Evolutionary conservation across 2,329 filamentous ascomycete genomes (phyloP), one percentile per base, ranked within the genome.

Genomic region (Lasiodiplodia sp.): DNA sequence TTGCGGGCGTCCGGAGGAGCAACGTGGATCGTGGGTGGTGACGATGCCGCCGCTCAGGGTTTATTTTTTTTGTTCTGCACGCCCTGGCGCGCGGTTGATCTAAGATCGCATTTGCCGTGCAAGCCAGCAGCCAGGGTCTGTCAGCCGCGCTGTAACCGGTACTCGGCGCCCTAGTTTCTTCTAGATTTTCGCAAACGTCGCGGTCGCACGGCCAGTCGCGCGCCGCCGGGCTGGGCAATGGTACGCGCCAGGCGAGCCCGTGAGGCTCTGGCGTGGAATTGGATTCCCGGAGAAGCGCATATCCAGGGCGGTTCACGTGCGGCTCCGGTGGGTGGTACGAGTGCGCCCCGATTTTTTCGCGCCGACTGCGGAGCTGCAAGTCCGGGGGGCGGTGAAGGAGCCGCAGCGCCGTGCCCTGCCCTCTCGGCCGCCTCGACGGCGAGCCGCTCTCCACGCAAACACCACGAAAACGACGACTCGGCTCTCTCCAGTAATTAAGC

Each of bases 41-140:
- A 64, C 60, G 60, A 52, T 40, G n/a, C n/a, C 12, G 40, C 38
- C 28, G 57, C 40, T 31, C 28, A 37, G 47, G 44, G 60, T 52
- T 47, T 12, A 14, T 11, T 63, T 64, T 52, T 64, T 52, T 64
- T 23, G 12, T 34, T 34, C 38, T 31, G 51, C 55, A 44, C 34
- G 57, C 57, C 57, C 57, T 10, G 57, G 57, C 57, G 57, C 38
- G 38, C 57, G 60, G 60, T 21, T 64, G 60, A 64, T 64, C 60
- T 64, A 64, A 64, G 60, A 64, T 64, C 47, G 28, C 60, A 63
- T 25, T 51, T 51, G 60, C 60, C 44, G 47, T 37, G n/a, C 44
- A 18, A 16, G 57, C 40, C 38, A 28, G 38, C 21, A 18, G 60
- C 31, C 60, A 64, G 60, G 60, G 60, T 64, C 60, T 38, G 58